Base-by-base conservation (phyloP, 495 filamentous ascomycete genomes). In the Acidiella bohemica region DNA sequence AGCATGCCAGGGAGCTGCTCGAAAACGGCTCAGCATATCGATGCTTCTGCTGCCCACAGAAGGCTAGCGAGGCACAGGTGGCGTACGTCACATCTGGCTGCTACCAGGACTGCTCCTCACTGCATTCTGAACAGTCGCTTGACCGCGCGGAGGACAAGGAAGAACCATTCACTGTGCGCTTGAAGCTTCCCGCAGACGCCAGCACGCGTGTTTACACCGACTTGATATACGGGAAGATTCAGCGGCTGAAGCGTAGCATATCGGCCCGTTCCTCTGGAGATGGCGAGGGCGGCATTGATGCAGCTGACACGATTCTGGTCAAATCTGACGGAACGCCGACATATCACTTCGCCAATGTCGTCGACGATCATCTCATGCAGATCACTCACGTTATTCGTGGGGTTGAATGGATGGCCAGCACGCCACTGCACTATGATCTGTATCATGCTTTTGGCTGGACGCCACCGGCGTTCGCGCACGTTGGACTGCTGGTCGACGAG, bases 331-430 rank as follows among this genome's bases (percentile, higher is more conserved):
- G 86, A 0, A 75, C 78, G 37, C 90, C 90, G 1, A 96, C 90
- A 7, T 97, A 97, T 54, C 90, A 96, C 57, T 76, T 97, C 38
- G 90, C 90, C 3, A 96, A 95, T 59, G 87, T 97, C 18, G 78
- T 97, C 16, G 90, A 97, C 57, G 90, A 97, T 57, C 83, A 92
- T 55, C 61, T 71, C 35, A 97, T 97, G 90, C 59, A 80, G 36
- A 92, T 97, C 53, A 96, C 85, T 3, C 87, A 95, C 61, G 92
- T 97, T 18, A 80, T 96, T 36, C 74, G 90, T 28, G 90, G 84
- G 35, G 72, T 77, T 6, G 84, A 97, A 73, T 97, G 90, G 90
- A 81, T 96, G 65, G 68, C 84, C 12, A 88, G 84, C 0, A 96
- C 90, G 0, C 87, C 85, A 2, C 79, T 87, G 53, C 90, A 97